Evolutionary conservation across 2,329 filamentous ascomycete species (phyloP), one percentile per base, ranked within the genome.

Genomic region (Epichloe typhina): DNA sequence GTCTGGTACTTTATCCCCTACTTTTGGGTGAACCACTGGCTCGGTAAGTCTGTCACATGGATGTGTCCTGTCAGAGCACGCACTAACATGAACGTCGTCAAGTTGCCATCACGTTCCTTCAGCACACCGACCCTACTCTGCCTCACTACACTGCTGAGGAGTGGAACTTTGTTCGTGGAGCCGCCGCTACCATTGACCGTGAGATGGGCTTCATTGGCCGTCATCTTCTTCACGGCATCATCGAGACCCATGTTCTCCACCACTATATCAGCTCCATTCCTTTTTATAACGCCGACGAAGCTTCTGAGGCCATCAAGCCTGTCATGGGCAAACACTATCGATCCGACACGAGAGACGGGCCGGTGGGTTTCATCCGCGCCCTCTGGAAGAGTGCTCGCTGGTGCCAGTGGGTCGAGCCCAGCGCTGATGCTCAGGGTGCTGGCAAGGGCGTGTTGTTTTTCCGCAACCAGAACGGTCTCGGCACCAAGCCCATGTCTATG

Each of bases 371-470:
- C 78, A 66, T 98, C 63, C 79, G 77, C 67, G 82, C 87, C 59
- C 71, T 98, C 66, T 98, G 82, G 79, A 84, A 72, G 58, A 86
- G 80, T 61, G 82, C 87, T 42, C 82, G 93, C 55, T 82, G 78
- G 81, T 98, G 93, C 79, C 89, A 97, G 69, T 98, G 89, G 88
- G 90, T 98, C 56, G 93, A 98, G 82, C 88, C 90, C 51, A 89
- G 82, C 63, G 85, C 82, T 61, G 88, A 81, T 50, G 86, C 89
- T 47, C 70, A 82, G 64, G 91, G 88, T 36, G 83, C 90, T 61
- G 84, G 82, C 66, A 85, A 88, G 73, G 83, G 85, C 55, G 84
- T 98, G 33, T 70, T 95, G 50, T 96, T 98, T 80, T 98, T 86
- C 84, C 83, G 91, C 64, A 98, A 98, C 78, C 77, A 78, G 61